Evolutionary conservation across 805 yeast species (phyloP), one percentile per base, ranked within the genome.

Genomic region (Lachancea kluyveri): DNA sequence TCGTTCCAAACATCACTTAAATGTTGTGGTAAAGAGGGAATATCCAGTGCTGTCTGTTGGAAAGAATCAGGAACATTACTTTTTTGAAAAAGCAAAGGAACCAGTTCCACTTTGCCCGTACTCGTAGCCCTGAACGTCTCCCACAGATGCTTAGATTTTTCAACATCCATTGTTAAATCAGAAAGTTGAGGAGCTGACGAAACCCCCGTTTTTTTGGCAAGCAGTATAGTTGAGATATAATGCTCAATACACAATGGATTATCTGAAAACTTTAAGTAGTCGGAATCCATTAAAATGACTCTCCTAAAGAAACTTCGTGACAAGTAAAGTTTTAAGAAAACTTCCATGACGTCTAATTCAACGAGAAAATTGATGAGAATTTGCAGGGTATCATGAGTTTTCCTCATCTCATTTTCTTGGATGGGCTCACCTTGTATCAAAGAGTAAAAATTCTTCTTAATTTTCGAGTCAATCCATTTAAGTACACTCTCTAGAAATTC

Each of bases 61-160:
- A 41, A 51, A 4, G 28, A 11, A 0, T 15, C 8, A 7, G 57
- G 52, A 5, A 50, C 37, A 15, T 42, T 43, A n/a, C 34, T 42
- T 20, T 38, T 41, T 11, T 51, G 47, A 17, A 54, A 43, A 3
- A 52, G 20, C 19, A 54, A 24, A 4, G 54, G 50, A n/a, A 28
- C 23, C 7, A 24, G 8, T 24, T 6, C 17, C 7, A 24, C 9
- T 8, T 14, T 17, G 3, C 22, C 16, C 14, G 23, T 17, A 12
- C 12, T 13, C 10, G 10, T 9, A n/a, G 14, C 13, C 25, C 9
- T 9, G 5, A 8, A 13, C 3, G 10, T 5, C 4, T 28, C 8
- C 11, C 28, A 28, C 6, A 18, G 24, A 4, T 24, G 17, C 9
- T 13, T 8, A 4, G 24, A 17, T 9, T 14, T n/a, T 10, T 24